Percentiles rank a stretch among this genome's conserved stretches.
phyloP scores from a whole-genome alignment of 140 eudicot genomes.

The Anethum foeniculum region DNA sequence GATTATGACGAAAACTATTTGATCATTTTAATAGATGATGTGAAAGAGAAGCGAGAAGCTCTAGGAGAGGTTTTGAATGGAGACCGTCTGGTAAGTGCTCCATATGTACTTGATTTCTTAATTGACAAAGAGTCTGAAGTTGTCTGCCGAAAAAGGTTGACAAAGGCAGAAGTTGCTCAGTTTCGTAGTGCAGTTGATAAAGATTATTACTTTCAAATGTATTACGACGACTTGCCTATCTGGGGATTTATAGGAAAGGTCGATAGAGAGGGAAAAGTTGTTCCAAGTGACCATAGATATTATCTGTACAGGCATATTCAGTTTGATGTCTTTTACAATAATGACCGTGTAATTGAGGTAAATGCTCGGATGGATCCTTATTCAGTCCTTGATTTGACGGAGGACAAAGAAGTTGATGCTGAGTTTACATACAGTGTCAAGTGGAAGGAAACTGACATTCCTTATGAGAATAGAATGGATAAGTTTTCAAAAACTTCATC shows the following conservation, averaged over 20 bases:
- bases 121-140: constrained; percentile 24
- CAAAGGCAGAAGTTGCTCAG: constrained; percentile 34
- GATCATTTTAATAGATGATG: constrained; percentile 10
- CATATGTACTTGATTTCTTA: constrained; percentile 22
- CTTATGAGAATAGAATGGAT: constrained; percentile 25
- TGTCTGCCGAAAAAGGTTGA: constrained; percentile 38
- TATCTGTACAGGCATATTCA: constrained; percentile 19
- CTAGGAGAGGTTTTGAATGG: constrained; percentile 30
- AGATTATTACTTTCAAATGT: constrained; percentile 26
- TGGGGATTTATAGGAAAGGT: constrained; percentile 27
- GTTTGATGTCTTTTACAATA: constrained; percentile 16
- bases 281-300: constrained; percentile 18
- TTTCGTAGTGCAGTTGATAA: constrained; percentile 26
- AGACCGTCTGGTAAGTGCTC: constrained; percentile 25
- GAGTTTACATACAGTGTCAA: constrained; percentile 18
- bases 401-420: constrained; percentile 22
- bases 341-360: constrained; percentile 22
- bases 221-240: constrained; percentile 26
- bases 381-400: constrained; percentile 20
- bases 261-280: constrained; percentile 13
- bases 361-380: constrained; percentile 22
- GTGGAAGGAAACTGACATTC: constrained; percentile 23
- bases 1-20: background rate
- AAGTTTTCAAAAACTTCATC: constrained; percentile 13
- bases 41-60: constrained; percentile 28